These are phyloP conservation scores for Emmonsia crescens DNA, from an alignment of 2,329 filamentous ascomycete genomes.

Conservation along the genomic window DNA sequence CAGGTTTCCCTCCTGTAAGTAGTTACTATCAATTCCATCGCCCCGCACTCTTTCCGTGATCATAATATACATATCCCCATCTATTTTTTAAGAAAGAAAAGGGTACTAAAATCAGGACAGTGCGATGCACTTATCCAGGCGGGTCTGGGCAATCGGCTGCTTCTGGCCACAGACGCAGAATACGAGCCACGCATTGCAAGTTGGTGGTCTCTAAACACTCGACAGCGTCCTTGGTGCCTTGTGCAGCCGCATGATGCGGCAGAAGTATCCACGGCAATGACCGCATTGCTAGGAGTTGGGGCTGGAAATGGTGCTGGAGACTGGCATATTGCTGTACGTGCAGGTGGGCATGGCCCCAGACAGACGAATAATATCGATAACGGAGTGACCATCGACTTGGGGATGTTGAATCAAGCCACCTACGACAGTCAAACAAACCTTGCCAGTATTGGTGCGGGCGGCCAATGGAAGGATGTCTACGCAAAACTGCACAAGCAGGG, in stretches of 20 bases:
- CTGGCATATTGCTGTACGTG: neutral
- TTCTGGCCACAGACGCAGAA: neutral
- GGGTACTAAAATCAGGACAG: neutral
- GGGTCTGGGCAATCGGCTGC: neutral
- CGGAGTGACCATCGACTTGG: neutral
- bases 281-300: neutral
- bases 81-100: neutral
- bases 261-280: neutral
- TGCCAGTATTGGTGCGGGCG: constrained; percentile 23
- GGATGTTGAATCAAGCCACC: constrained; percentile 17
- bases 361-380: neutral
- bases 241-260: neutral
- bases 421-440: constrained; percentile 19
- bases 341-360: neutral
- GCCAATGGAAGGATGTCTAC: constrained; percentile 25
- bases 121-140: neutral
- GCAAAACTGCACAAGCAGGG: constrained; percentile 19
- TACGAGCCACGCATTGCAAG: neutral
- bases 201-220: neutral
- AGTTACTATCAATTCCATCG: neutral
- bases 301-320: neutral
- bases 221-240: neutral
- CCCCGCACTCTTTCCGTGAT: neutral
- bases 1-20: neutral
- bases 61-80: neutral